A percentile compares a stretch with the other conserved stretches of the same genome.
phyloP scores from a whole-genome alignment of 2,329 filamentous ascomycete species.

The Metarhizium rileyi region DNA sequence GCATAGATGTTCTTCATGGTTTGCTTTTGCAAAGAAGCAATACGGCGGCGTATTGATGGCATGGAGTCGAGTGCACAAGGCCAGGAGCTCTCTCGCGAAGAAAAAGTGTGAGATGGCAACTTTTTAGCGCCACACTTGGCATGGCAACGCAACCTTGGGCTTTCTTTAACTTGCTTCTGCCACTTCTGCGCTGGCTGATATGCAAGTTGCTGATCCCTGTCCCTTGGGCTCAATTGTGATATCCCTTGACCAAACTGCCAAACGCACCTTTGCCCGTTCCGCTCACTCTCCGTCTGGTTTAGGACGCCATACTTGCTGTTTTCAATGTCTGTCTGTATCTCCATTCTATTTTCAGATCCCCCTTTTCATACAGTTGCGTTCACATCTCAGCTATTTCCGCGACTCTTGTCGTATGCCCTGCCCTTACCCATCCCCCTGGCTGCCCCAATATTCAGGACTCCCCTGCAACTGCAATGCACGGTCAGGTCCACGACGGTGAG shows the following conservation, averaged over 20 bases:
- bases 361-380: not conserved
- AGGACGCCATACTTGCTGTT: not conserved
- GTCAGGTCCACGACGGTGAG: not conserved
- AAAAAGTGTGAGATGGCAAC: not conserved
- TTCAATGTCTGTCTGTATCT: not conserved
- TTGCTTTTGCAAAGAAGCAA: too few species aligned
- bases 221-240: not conserved
- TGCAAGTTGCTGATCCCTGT: not conserved
- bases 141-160: not conserved
- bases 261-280: not conserved
- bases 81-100: not conserved
- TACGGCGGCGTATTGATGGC: not conserved
- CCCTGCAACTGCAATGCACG: constrained; percentile 1
- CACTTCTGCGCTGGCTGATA: not conserved
- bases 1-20: too few species aligned
- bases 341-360: not conserved
- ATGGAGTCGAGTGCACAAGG: not conserved
- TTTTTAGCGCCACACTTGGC: not conserved
- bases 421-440: not conserved
- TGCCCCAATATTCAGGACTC: not conserved
- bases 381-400: not conserved
- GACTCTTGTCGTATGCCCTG: not conserved
- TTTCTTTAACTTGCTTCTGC: not conserved
- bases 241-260: too few species aligned
- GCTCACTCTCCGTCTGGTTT: not conserved